Percentiles rank a stretch among this genome's conserved stretches.
Conservation (phyloP, 441 rosid genomes). For the Adansonia rubrostipa region DNA sequence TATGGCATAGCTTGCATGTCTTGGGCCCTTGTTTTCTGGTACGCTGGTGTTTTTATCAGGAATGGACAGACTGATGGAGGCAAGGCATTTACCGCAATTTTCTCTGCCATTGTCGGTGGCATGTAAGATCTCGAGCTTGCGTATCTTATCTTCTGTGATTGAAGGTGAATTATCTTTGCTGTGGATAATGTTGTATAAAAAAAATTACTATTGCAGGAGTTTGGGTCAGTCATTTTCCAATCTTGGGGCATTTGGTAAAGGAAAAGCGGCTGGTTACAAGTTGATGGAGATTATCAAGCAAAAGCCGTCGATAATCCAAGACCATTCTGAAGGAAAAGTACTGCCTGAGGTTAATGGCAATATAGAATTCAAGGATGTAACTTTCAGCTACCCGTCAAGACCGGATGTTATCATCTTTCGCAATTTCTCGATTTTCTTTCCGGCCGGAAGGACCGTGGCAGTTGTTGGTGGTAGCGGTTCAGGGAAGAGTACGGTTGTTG, state of each 20-base stretch:
- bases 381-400: constrained; percentile 95
- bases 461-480: constrained; percentile 99
- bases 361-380: constrained; percentile 87
- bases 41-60: constrained; percentile 98
- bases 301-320: constrained; percentile 83
- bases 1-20: constrained; percentile 99
- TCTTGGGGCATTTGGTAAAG: constrained; percentile 98
- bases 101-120: constrained; percentile 99
- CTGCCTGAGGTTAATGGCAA: constrained; percentile 82
- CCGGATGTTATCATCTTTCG: constrained; percentile 92
- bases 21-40: constrained; percentile 99
- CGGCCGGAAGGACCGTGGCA: constrained; percentile 94
- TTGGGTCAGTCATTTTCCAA: constrained; percentile 98
- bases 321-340: constrained; percentile 66
- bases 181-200: constrained; percentile 11
- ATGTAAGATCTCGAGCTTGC: constrained; percentile 56
- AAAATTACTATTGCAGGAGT: constrained; percentile 63
- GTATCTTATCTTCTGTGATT: not conserved
- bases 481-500: constrained; percentile 97
- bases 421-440: constrained; percentile 83
- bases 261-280: constrained; percentile 94
- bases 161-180: not conserved
- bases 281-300: constrained; percentile 94
- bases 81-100: constrained; percentile 95
- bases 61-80: constrained; percentile 95